Evolutionary conservation across 495 filamentous ascomycete species (phyloP).

Genomic region (Tuber melanosporum): DNA sequence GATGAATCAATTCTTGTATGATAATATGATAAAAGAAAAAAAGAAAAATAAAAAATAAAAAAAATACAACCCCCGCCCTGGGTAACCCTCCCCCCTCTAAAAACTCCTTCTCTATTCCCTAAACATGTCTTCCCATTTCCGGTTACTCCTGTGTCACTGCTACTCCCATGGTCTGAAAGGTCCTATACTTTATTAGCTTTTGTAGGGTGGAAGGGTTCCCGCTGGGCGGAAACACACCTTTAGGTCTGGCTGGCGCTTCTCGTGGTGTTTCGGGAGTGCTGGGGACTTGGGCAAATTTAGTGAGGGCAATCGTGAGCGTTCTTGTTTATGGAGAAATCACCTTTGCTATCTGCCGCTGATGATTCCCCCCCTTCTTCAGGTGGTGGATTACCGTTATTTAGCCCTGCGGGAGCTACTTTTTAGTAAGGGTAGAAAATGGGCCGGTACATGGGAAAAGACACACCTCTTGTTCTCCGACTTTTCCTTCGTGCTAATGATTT

Average conservation of each 20-base stretch:
- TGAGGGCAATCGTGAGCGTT: neutral
- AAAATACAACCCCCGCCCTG: neutral
- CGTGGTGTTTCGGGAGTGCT: neutral
- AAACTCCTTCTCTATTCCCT: neutral
- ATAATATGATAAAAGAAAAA: neutral
- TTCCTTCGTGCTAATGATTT: slow-evolving; percentile 4
- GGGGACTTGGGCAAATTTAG: neutral
- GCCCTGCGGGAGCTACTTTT: neutral
- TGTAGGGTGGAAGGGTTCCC: neutral
- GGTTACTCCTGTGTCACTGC: neutral
- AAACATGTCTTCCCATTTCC: neutral
- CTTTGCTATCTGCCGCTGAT: neutral
- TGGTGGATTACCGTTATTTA: neutral
- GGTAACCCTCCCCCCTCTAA: neutral
- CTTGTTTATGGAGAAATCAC: neutral
- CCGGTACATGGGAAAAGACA: neutral
- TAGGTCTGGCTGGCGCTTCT: neutral
- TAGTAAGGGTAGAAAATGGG: neutral
- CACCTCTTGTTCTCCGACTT: slow-evolving; percentile 3
- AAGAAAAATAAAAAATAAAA: neutral
- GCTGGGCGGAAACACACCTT: slow-evolving; percentile 1
- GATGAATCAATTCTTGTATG: neutral
- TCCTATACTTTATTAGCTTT: slow-evolving; percentile 1
- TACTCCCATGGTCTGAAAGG: slow-evolving; percentile 3
- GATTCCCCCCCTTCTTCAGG: neutral